Evolutionary conservation across 2,329 filamentous ascomycete species (phyloP).

Genomic region (Pseudocercospora crystallina): DNA sequence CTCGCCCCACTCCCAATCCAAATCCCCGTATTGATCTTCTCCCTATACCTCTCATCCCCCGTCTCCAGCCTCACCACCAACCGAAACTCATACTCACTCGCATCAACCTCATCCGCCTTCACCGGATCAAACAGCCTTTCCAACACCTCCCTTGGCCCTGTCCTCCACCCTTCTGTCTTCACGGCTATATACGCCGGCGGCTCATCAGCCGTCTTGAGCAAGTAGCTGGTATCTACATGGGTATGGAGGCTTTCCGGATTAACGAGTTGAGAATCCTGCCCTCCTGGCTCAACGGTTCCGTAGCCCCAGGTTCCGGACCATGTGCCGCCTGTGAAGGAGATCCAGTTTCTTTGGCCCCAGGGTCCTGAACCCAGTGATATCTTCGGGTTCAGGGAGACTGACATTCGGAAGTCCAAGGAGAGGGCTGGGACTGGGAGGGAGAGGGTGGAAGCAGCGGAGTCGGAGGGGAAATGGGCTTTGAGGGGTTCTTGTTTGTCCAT

Average conservation of each 20-base stretch:
- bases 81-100: slow-evolving; percentile 19
- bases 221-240: slow-evolving; percentile 19
- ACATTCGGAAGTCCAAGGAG: slow-evolving; percentile 55
- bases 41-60: slow-evolving; percentile 18
- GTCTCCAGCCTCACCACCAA: slow-evolving; percentile 21
- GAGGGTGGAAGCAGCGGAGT: slow-evolving; percentile 9
- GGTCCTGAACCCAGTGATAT: slow-evolving; percentile 48
- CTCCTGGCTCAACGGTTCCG: slow-evolving; percentile 42
- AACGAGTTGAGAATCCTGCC: slow-evolving; percentile 24
- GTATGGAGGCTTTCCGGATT: slow-evolving; percentile 14
- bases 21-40: slow-evolving; percentile 16
- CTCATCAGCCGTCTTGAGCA: slow-evolving; percentile 18
- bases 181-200: slow-evolving; percentile 21
- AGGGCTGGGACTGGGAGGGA: slow-evolving; percentile 46
- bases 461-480: slow-evolving; percentile 2
- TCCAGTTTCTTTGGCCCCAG: slow-evolving; percentile 54
- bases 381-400: slow-evolving; percentile 53
- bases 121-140: slow-evolving; percentile 19
- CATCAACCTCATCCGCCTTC: slow-evolving; percentile 15
- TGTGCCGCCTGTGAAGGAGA: slow-evolving; percentile 51
- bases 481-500: slow-evolving; percentile 12
- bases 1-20: slow-evolving; percentile 21
- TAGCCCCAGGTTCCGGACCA: slow-evolving; percentile 56
- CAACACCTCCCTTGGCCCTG: slow-evolving; percentile 18
- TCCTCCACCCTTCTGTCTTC: slow-evolving; percentile 22